Evolutionary conservation across 73 alveolate species (phyloP).

Genomic region (Uronychia setigera): DNA sequence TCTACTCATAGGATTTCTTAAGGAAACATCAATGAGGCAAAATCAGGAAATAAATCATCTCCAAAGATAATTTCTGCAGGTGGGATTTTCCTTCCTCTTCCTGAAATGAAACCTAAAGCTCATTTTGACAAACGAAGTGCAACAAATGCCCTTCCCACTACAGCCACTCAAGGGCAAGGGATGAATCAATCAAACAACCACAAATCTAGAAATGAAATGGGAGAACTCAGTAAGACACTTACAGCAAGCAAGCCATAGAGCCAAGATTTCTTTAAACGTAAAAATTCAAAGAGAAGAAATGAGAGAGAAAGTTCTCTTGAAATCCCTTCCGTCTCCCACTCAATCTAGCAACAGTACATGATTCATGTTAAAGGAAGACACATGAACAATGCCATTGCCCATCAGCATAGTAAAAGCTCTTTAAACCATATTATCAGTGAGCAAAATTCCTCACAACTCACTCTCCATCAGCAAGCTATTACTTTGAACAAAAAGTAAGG

Average conservation of each 20-base stretch:
- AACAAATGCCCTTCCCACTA: not conserved
- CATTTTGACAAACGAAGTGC: not conserved
- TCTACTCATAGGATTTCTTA: not conserved
- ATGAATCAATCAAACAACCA: not conserved
- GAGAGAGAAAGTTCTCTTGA: not conserved
- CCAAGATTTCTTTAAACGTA: not conserved
- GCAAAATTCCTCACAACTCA: no score
- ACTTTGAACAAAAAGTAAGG: no score
- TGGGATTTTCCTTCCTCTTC: no score
- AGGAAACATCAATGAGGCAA: not conserved
- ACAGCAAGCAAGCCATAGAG: not conserved
- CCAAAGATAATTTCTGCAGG: slow-evolving; percentile 1
- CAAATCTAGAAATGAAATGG: not conserved
- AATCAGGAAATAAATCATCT: not conserved
- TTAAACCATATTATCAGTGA: no score
- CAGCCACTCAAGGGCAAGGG: not conserved
- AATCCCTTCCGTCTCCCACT: not conserved
- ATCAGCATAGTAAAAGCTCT: not conserved
- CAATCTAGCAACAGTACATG: not conserved
- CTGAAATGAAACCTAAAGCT: no score
- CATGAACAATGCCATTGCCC: not conserved
- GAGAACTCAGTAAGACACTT: not conserved
- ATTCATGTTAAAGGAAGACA: not conserved
- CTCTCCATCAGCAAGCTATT: no score
- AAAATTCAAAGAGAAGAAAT: not conserved